Base-by-base conservation (phyloP, 768 basidiomycete genomes). In the Mycena filopes region DNA sequence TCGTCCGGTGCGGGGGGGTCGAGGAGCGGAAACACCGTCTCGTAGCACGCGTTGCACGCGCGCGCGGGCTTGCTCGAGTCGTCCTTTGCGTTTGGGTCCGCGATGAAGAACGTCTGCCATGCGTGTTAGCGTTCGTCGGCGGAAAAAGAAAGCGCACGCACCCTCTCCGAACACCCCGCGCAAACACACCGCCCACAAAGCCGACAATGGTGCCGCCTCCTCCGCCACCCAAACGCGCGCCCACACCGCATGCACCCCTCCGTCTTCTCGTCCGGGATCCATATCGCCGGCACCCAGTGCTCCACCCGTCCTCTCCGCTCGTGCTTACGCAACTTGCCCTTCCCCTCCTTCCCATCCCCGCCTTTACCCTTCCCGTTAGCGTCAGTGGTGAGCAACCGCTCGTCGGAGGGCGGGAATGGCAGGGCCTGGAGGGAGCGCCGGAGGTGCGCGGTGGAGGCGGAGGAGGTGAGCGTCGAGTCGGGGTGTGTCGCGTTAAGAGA, bases 191-290 rank as follows among this genome's bases (percentile, higher is more conserved):
- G 77, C 0, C 94, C 94, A 75, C 94, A 96, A 6, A 96, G 79
- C 64, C 95, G 79, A 74, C 94, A 96, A 73, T 96, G 94, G 74
- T 96, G 94, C 62, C 94, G 81, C 69, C 94, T 79, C 69, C 93
- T 82, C 72, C 89, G 77, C 88, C 92, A 92, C 9, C 91, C 90
- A 76, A 96, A 96, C 47, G 84, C 73, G 43, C 85, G 79, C 7
- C 87, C 87, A 72, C 96, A 98, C 12, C 92, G 83, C 94, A 95
- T 95, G 74, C 96, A 98, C 23, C 84, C 82, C 57, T 86, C 85
- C n/a, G 93, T 90, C 75, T 86, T 92, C 63, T 87, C 86, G 72
- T 98, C 94, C 0, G 96, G 94, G 31, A 96, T 89, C 96, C 96
- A 98, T 26, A 97, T 86, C 0, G 96, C 92, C 6, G 96, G 95